Evolutionary conservation across 805 yeast genomes (phyloP).

Genomic region (Myxozyma neotropica): DNA sequence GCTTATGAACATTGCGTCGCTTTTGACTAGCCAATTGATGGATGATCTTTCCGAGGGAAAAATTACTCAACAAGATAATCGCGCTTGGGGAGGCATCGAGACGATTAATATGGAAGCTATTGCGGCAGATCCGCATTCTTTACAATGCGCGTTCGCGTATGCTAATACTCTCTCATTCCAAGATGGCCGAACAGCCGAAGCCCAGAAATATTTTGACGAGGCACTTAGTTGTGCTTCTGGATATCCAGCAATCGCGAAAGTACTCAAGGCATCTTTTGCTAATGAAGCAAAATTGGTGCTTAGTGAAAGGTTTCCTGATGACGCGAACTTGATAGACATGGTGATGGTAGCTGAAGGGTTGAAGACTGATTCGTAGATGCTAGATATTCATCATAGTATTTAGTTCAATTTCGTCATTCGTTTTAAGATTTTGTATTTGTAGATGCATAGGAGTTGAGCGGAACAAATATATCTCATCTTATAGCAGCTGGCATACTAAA

Average conservation of each 20-base stretch:
- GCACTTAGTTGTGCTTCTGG: neutral
- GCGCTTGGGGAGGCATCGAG: neutral
- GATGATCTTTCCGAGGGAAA: neutral
- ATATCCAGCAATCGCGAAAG: neutral
- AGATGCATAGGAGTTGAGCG: too few relatives aligned
- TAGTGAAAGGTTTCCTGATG: neutral
- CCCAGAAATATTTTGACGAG: neutral
- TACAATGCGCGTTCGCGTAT: neutral
- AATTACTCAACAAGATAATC: neutral
- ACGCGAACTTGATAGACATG: neutral
- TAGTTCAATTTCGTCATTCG: neutral
- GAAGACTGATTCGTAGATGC: neutral
- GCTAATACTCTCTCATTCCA: neutral
- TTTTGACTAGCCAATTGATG: neutral
- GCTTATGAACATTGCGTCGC: neutral
- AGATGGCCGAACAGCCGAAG: neutral
- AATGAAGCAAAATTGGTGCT: neutral
- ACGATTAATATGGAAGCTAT: neutral
- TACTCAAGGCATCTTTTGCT: neutral
- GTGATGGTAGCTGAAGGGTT: neutral
- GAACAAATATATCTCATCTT: too few relatives aligned
- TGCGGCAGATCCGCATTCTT: slow-evolving; percentile 5
- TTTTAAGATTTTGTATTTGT: too few relatives aligned
- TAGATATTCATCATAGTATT: neutral
- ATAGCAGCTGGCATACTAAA: too few relatives aligned